These are phyloP conservation scores for Tritrichomonas foetus DNA, from an alignment of 208 protist genomes.

Conservation along the genomic window DNA sequence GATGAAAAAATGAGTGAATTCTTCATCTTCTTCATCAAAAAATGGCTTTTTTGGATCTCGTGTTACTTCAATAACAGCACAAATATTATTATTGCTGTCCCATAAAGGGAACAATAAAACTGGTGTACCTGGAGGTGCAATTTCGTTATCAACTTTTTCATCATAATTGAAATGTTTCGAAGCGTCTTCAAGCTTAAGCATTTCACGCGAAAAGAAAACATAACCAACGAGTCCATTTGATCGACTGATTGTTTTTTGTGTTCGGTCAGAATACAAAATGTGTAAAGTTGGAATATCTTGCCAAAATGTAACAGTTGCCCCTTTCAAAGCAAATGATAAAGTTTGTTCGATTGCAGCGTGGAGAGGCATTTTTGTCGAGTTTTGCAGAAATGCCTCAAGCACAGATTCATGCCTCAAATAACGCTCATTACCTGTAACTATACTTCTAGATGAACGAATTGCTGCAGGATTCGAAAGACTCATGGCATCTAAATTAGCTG, in stretches of 20 bases:
- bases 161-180: background rate
- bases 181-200: background rate
- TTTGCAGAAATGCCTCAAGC: background rate
- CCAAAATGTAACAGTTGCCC: background rate
- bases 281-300: conserved; percentile 34
- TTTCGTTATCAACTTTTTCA: background rate
- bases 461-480: too few relatives aligned
- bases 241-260: background rate
- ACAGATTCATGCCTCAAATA: background rate
- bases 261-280: background rate
- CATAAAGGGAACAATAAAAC: background rate
- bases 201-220: background rate
- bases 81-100: background rate
- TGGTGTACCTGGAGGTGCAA: background rate
- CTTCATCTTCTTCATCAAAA: background rate
- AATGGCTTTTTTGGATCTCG: background rate
- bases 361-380: background rate
- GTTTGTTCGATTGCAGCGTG: background rate
- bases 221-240: background rate
- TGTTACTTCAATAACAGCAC: background rate
- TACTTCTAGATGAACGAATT: too few relatives aligned
- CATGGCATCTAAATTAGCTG: too few relatives aligned
- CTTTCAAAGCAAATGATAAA: background rate
- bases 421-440: too few relatives aligned
- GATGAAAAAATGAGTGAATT: background rate